phyloP scores from a whole-genome alignment of 805 yeast species.

The Scheffersomyces coipomensis region DNA sequence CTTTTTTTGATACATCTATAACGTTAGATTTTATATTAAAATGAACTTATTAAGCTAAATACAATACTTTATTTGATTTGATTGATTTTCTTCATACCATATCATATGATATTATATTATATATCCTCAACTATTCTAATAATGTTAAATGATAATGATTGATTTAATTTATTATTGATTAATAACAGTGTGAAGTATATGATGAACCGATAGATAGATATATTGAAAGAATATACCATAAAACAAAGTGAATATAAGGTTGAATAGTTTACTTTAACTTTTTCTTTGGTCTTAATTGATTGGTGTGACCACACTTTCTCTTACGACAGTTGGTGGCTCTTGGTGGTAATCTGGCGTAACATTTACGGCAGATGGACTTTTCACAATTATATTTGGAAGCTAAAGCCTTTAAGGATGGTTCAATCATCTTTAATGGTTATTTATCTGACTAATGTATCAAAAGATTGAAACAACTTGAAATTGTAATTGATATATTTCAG shows the following conservation, averaged over 20 bases:
- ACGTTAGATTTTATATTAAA: constrained; percentile 1
- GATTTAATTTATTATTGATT: too few species aligned
- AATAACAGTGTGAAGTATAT: too few species aligned
- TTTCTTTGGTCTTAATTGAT: constrained; percentile 99
- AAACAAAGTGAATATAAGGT: not conserved
- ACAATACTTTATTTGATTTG: not conserved
- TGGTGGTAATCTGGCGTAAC: constrained; percentile 99
- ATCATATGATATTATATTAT: too few species aligned
- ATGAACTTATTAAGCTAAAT: constrained; percentile 1
- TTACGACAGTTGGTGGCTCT: constrained; percentile 99
- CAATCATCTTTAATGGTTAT: constrained; percentile 61
- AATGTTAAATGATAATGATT: too few species aligned
- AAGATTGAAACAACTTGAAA: not conserved
- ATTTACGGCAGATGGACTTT: constrained; percentile 97
- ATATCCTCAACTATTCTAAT: too few species aligned
- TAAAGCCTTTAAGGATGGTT: constrained; percentile 98
- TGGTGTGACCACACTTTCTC: constrained; percentile 99
- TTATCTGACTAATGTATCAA: not conserved
- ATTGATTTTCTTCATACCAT: too few species aligned
- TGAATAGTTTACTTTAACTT: constrained; percentile 76
- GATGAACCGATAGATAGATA: too few species aligned
- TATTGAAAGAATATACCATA: not conserved
- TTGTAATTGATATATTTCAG: not conserved
- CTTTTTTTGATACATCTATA: too few species aligned
- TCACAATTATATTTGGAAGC: constrained; percentile 99